Evolutionary conservation across 495 filamentous ascomycete species (phyloP).

Genomic region (Tuber magnatum): DNA sequence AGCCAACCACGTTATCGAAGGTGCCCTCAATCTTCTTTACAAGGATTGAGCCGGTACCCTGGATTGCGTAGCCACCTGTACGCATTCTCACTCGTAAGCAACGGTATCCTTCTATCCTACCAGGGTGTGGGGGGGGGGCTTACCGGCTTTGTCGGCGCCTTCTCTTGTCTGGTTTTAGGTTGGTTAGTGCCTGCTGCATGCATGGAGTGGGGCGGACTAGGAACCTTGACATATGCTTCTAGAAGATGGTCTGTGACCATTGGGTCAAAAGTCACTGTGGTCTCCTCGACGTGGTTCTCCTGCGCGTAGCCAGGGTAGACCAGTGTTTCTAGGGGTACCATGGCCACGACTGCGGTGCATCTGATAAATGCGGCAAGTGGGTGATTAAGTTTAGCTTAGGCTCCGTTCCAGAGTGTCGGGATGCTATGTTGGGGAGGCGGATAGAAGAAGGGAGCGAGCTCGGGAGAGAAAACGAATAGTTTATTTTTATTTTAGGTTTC

Average conservation of each 20-base stretch:
- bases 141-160: constrained; percentile 82
- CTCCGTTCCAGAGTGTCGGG: neutral
- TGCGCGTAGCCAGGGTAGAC: constrained; percentile 76
- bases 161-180: constrained; percentile 60
- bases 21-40: constrained; percentile 82
- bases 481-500: neutral
- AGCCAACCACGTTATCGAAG: constrained; percentile 92
- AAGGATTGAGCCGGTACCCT: constrained; percentile 76
- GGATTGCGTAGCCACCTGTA: constrained; percentile 74
- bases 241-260: constrained; percentile 74
- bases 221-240: constrained; percentile 61
- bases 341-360: constrained; percentile 70
- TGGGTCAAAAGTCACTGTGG: constrained; percentile 68
- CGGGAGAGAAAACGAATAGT: neutral
- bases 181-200: constrained; percentile 6
- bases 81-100: neutral
- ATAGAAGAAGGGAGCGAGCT: neutral
- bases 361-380: constrained; percentile 3
- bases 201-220: neutral
- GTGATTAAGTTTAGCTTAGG: neutral
- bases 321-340: constrained; percentile 70
- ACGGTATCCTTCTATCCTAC: neutral
- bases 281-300: constrained; percentile 78
- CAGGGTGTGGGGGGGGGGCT: neutral
- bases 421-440: neutral